Conservation (phyloP, 805 yeast species). For the Saccharomycopsis sp. region DNA sequence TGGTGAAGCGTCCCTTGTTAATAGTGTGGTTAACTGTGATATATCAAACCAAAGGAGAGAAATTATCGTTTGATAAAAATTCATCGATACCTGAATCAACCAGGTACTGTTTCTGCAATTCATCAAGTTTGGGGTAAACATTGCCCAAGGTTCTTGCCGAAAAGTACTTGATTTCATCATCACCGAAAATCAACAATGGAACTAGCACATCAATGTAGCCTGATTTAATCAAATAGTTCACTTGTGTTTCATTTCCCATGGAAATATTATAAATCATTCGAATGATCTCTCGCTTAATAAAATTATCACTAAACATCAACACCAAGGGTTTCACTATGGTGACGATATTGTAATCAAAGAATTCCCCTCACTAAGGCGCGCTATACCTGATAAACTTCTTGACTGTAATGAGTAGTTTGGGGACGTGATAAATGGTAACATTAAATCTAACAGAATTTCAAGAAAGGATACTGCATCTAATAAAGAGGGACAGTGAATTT, state of each 20-base stretch:
- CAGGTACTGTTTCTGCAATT: conserved; percentile 16
- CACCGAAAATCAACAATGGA: conserved; percentile 20
- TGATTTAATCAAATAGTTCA: conserved; percentile 8
- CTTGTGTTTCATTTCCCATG: conserved; percentile 11
- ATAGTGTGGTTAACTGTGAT: too few relatives aligned
- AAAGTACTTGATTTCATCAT: conserved; percentile 15
- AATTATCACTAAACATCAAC: conserved; percentile 17
- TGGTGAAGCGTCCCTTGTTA: too few relatives aligned
- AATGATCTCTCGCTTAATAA: conserved; percentile 17
- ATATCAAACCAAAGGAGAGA: too few relatives aligned
- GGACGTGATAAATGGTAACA: conserved; percentile 12
- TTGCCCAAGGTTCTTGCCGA: conserved; percentile 15
- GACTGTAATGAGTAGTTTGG: conserved; percentile 17
- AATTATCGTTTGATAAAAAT: too few relatives aligned
- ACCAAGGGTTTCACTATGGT: conserved; percentile 17
- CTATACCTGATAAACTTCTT: conserved; percentile 11
- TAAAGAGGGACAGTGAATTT: too few relatives aligned
- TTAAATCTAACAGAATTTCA: conserved; percentile 6
- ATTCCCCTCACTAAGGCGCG: conserved; percentile 14
- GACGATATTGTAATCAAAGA: conserved; percentile 13
- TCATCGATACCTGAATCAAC: conserved; percentile 19
- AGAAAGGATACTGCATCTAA: too few relatives aligned
- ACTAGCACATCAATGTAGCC: conserved; percentile 20
- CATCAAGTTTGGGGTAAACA: conserved; percentile 13
- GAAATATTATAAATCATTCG: conserved; percentile 12